Base-by-base conservation (phyloP, 2,329 filamentous ascomycete species). In the Cryphonectria nitschkei region DNA sequence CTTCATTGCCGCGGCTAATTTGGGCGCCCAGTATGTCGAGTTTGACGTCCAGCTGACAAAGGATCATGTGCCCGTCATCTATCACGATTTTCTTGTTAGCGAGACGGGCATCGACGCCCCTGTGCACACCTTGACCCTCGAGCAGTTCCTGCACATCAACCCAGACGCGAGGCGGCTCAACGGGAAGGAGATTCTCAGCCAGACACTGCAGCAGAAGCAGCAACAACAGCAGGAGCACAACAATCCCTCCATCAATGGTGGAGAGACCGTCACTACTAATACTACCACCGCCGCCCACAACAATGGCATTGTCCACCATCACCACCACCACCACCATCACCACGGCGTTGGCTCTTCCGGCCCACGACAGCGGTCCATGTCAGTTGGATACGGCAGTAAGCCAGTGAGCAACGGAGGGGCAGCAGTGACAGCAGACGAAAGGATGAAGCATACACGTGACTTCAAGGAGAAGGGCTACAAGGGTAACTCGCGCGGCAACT, bases 21-120 rank as follows among this genome's bases (percentile, higher is more conserved):
- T 99, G 67, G 96, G 96, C 11, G 96, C 89, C 3, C 87, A 91
- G 69, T 92, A 91, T 75, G 89, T 92, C 63, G 89, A 91, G 75
- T 91, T 92, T 77, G 96, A 99, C 79, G 96, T 99, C 0, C 96
- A 99, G 79, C 85, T 99, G 54, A 99, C 96, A n/a, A 99, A 99
- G 78, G 96, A 99, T 78, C 94, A 97, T 76, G 94, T 99, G 1
- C 96, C 96, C 0, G 95, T 99, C 74, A 97, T 99, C 77, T 99
- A 99, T 79, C 96, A 99, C 79, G 96, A 99, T 80, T 99, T 99
- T 78, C 86, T 98, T 19, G 96, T 99, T 79, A 97, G 94, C 78
- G 96, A 99, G 82, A 98, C 96, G 0, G 96, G 97, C 13, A 96
- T 98, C 68, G 96, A 99, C 78, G 96, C 96, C 0, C 96, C 96